Base-by-base conservation (phyloP, 2,329 filamentous ascomycete genomes). In the Torrubiella hemipterigena region DNA sequence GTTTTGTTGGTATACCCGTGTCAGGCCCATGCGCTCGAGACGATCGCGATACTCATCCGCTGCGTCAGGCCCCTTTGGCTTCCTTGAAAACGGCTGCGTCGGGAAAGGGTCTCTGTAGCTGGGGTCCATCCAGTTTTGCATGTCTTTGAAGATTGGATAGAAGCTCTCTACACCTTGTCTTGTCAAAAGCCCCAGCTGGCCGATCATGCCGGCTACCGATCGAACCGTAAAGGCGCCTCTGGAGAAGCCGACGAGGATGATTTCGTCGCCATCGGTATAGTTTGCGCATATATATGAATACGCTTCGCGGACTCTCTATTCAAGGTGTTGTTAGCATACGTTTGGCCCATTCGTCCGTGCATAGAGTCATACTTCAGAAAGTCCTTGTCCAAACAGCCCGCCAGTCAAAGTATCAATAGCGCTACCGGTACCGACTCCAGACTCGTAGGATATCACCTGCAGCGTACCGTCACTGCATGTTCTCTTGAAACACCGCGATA, bases 271-370 rank as follows among this genome's bases (percentile, higher is more conserved):
- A 32, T 65, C 61, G 32, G 61, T 59, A 42, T 76, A 77, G 50
- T 77, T 78, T 42, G 67, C 64, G 33, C 69, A 74, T 3, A 77
- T 54, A 43, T 76, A 78, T 5, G 65, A 60, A 44, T 79, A 79
- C 2, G 71, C 68, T 46, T 77, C 73, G 10, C 71, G 65, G 32
- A 79, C 64, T 34, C 58, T 50, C 55, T 78, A 20, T 7, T 15
- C 6, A 21, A 28, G 18, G 5, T 17, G 15, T 13, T 4, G 17
- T 47, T 24, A 43, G 34, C 28, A 15, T 15, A 25, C n/a, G 13
- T 17, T 6, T 10, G 10, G 24, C 5, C 15, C 3, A n/a, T 22
- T 17, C 20, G 10, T 18, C 25, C 19, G 30, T 28, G n/a, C n/a
- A 31, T 8, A 36, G 19, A 4, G 11, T 25, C 55, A 32, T 35